A percentile compares a stretch with the other conserved stretches of the same genome.
phyloP scores from a whole-genome alignment of 164 flowering plant genomes.

The Vitis vinifera region DNA sequence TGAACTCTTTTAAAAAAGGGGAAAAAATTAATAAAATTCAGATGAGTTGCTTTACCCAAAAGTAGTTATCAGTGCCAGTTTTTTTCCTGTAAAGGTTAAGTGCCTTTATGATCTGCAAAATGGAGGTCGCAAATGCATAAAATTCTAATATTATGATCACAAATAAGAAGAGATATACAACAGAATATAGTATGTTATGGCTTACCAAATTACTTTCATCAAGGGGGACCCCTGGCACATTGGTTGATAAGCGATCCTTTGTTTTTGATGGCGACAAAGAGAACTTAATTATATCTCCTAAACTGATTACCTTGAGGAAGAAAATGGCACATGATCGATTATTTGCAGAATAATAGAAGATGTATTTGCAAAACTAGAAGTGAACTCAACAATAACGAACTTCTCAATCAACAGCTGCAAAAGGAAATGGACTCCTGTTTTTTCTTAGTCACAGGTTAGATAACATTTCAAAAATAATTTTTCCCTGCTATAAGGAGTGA shows the following conservation, averaged over 20 bases:
- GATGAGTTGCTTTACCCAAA: conserved; percentile 57
- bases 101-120: conserved; percentile 83
- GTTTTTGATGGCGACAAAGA: conserved; percentile 75
- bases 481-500: neutral
- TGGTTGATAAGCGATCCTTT: conserved; percentile 78
- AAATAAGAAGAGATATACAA: conserved; percentile 1
- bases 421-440: too few species aligned
- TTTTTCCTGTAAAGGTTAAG: conserved; percentile 88
- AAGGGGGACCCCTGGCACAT: conserved; percentile 88
- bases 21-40: neutral
- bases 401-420: neutral
- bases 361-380: neutral
- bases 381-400: neutral
- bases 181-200: neutral
- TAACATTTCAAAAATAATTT: too few species aligned
- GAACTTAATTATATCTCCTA: conserved; percentile 88
- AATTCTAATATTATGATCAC: neutral
- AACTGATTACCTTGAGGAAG: conserved; percentile 72
- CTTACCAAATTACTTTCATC: conserved; percentile 84
- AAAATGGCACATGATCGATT: neutral
- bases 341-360: neutral
- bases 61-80: conserved; percentile 75
- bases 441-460: too few species aligned
- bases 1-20: neutral
- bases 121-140: conserved; percentile 2